Percentiles rank a stretch among this genome's conserved stretches.
Conservation (phyloP, 2,329 filamentous ascomycete genomes). For the Pezicula rhizophila region DNA sequence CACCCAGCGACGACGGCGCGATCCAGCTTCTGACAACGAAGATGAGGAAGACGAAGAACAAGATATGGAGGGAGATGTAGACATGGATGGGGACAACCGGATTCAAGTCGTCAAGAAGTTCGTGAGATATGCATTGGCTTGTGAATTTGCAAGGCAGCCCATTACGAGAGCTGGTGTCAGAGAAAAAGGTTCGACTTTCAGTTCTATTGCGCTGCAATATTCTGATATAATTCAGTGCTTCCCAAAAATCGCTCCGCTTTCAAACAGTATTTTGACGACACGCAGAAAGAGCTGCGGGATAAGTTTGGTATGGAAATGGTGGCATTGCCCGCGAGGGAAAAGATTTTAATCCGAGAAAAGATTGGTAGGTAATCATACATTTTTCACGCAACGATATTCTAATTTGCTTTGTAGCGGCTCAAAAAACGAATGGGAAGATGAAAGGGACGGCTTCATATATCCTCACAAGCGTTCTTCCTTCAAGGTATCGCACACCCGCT, state of each 20-base stretch:
- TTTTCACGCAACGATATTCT: not conserved
- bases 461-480: constrained; percentile 66
- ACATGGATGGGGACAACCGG: constrained; percentile 19
- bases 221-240: not conserved
- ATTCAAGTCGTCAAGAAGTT: constrained; percentile 57
- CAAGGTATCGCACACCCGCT: constrained; percentile 55
- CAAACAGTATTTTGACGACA: constrained; percentile 67
- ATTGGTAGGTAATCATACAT: constrained; percentile 50
- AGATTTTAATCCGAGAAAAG: constrained; percentile 72
- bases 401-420: constrained; percentile 20
- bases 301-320: constrained; percentile 91
- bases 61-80: constrained; percentile 12
- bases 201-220: not conserved
- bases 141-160: constrained; percentile 55
- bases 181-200: constrained; percentile 46
- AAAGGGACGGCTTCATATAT: constrained; percentile 67
- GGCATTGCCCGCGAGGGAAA: constrained; percentile 76
- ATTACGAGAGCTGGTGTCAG: constrained; percentile 58
- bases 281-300: constrained; percentile 63
- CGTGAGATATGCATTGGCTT: constrained; percentile 62
- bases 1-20: constrained; percentile 17
- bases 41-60: constrained; percentile 18
- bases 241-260: constrained; percentile 50
- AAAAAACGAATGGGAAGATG: constrained; percentile 39
- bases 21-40: constrained; percentile 19